A percentile compares a stretch with the other conserved stretches of the same genome.
Conservation (phyloP, 495 filamentous ascomycete genomes). For the Neurospora sp. region DNA sequence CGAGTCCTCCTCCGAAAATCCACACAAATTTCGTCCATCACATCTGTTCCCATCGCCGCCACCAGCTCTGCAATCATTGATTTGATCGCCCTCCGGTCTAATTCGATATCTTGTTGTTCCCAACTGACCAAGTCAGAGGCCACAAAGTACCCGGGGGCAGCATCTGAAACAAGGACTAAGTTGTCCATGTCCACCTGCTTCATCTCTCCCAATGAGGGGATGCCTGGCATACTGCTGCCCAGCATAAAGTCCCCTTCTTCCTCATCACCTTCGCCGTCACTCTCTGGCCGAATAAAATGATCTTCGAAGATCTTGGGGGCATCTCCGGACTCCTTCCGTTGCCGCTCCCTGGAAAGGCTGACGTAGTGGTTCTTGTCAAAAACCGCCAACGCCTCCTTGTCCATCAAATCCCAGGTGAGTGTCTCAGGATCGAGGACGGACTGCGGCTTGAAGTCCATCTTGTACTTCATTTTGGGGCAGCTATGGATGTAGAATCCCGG, state of each 20-base stretch:
- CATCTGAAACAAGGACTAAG: conserved; percentile 27
- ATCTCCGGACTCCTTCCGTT: conserved; percentile 2
- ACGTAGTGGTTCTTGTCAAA: conserved; percentile 61
- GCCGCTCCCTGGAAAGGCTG: conserved; percentile 47
- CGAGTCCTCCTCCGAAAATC: conserved; percentile 14
- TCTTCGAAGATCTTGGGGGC: neutral
- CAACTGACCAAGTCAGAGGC: conserved; percentile 53
- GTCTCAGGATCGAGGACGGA: conserved; percentile 75
- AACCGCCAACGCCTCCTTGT: conserved; percentile 51
- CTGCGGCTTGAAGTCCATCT: conserved; percentile 75
- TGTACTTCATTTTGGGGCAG: conserved; percentile 58
- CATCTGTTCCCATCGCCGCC: conserved; percentile 60
- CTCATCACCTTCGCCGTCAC: conserved; percentile 8
- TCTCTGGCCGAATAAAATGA: neutral
- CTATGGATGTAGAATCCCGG: conserved; percentile 43
- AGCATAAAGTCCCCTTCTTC: conserved; percentile 52
- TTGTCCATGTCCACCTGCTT: conserved; percentile 51
- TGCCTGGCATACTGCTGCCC: conserved; percentile 63
- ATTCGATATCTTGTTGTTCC: conserved; percentile 45
- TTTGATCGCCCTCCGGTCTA: conserved; percentile 45
- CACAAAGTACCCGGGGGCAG: conserved; percentile 18
- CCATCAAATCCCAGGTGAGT: conserved; percentile 63
- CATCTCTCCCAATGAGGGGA: conserved; percentile 56
- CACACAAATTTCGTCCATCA: conserved; percentile 46
- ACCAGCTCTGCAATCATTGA: conserved; percentile 65